phyloP scores from a whole-genome alignment of 2,329 filamentous ascomycete genomes.

The Pestalotiopsis fici region DNA sequence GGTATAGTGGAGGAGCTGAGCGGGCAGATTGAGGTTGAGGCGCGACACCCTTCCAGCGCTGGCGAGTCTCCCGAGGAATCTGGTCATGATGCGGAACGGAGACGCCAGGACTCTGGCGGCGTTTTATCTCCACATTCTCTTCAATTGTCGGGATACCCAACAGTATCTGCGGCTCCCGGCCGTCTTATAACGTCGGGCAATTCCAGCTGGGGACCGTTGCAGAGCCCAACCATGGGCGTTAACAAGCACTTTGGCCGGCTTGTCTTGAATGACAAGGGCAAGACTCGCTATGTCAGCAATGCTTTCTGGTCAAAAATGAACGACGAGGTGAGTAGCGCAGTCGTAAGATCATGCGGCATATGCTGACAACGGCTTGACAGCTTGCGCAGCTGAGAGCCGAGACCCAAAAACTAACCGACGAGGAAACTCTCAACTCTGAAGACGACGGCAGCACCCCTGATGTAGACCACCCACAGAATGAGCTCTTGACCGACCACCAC shows the following conservation, averaged over 20 bases:
- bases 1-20: conserved; percentile 73
- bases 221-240: conserved; percentile 33
- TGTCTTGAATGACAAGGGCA: conserved; percentile 69
- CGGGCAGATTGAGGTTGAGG: conserved; percentile 61
- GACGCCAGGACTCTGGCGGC: conserved; percentile 14
- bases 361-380: conserved; percentile 21
- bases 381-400: conserved; percentile 49
- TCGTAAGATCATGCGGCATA: neutral
- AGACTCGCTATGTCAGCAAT: conserved; percentile 73
- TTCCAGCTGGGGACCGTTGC: conserved; percentile 10
- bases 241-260: conserved; percentile 65
- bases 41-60: conserved; percentile 33
- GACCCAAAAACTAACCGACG: conserved; percentile 48
- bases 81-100: conserved; percentile 19
- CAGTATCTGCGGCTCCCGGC: neutral
- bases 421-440: conserved; percentile 60
- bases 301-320: conserved; percentile 77
- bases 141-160: neutral
- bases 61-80: conserved; percentile 39
- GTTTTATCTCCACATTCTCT: conserved; percentile 9
- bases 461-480: conserved; percentile 33
- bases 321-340: conserved; percentile 60
- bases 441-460: conserved; percentile 57
- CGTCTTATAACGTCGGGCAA: conserved; percentile 3
- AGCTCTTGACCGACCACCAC: conserved; percentile 57